Percentiles rank a stretch among this genome's conserved stretches.
Conservation (phyloP, 2,329 filamentous ascomycete species). For the Apiospora hydei region DNA sequence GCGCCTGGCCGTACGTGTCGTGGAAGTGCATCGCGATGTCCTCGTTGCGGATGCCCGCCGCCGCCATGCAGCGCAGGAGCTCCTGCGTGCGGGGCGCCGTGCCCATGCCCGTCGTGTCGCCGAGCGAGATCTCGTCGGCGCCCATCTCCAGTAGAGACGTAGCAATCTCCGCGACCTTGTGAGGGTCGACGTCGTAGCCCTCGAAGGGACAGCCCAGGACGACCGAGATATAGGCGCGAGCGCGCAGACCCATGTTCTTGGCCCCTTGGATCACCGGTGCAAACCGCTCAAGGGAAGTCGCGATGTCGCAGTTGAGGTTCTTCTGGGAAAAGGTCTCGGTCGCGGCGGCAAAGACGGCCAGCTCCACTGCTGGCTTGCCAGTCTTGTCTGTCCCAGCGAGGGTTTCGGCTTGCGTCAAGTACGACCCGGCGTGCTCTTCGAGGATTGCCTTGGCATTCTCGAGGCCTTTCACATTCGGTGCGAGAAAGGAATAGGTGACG, state of each 20-base stretch:
- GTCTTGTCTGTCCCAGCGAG: constrained; percentile 46
- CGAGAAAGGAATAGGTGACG: constrained; percentile 81
- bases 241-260: constrained; percentile 69
- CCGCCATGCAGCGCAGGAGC: constrained; percentile 56
- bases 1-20: constrained; percentile 74
- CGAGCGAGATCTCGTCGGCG: constrained; percentile 88
- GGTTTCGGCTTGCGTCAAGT: constrained; percentile 59
- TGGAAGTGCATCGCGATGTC: constrained; percentile 75
- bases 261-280: constrained; percentile 72
- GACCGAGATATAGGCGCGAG: constrained; percentile 82
- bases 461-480: constrained; percentile 78
- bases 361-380: constrained; percentile 64
- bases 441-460: constrained; percentile 66
- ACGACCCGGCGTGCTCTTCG: constrained; percentile 56
- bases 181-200: constrained; percentile 68
- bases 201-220: constrained; percentile 83
- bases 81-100: constrained; percentile 55
- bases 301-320: constrained; percentile 84
- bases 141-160: constrained; percentile 81
- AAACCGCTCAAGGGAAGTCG: constrained; percentile 75
- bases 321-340: constrained; percentile 81
- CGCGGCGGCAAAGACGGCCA: constrained; percentile 83
- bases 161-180: constrained; percentile 70
- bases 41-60: constrained; percentile 59
- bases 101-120: constrained; percentile 91